phyloP scores from a whole-genome alignment of 306 rosid species.

The Prunus padus region DNA sequence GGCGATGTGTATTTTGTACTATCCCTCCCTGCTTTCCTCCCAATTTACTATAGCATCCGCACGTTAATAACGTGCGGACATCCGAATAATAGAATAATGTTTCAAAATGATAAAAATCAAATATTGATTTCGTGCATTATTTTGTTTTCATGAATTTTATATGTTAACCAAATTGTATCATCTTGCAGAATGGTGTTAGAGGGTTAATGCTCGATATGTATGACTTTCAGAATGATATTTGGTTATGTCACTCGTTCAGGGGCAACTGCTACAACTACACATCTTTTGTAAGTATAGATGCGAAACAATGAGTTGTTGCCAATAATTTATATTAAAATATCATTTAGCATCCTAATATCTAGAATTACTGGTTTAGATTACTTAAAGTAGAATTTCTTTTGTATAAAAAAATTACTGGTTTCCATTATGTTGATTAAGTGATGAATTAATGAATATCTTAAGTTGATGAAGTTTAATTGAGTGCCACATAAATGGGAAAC shows the following conservation, averaged over 20 bases:
- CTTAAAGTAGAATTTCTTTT: no score
- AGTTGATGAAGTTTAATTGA: not conserved
- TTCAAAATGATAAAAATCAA: not conserved
- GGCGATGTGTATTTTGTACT: no score
- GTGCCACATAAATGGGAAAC: not conserved
- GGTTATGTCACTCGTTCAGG: constrained; percentile 77
- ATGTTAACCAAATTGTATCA: constrained; percentile 20
- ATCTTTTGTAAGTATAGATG: constrained; percentile 68
- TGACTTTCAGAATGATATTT: constrained; percentile 72
- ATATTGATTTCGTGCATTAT: not conserved
- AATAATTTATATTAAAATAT: no score
- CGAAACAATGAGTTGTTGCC: not conserved
- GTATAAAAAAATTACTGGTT: no score
- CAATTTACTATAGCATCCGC: no score
- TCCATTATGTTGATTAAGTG: no score
- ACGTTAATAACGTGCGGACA: no score
- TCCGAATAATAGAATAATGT: no score
- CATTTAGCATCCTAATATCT: no score
- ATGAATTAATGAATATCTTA: no score
- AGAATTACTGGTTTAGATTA: no score
- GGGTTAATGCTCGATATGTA: constrained; percentile 94
- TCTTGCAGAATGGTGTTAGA: constrained; percentile 75
- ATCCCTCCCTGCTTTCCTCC: no score
- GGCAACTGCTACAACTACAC: constrained; percentile 85
- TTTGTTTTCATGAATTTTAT: not conserved